A percentile compares a stretch with the other conserved stretches of the same genome.
Conservation (phyloP, 2,329 filamentous ascomycete genomes). For the Ramichloridium luteum region DNA sequence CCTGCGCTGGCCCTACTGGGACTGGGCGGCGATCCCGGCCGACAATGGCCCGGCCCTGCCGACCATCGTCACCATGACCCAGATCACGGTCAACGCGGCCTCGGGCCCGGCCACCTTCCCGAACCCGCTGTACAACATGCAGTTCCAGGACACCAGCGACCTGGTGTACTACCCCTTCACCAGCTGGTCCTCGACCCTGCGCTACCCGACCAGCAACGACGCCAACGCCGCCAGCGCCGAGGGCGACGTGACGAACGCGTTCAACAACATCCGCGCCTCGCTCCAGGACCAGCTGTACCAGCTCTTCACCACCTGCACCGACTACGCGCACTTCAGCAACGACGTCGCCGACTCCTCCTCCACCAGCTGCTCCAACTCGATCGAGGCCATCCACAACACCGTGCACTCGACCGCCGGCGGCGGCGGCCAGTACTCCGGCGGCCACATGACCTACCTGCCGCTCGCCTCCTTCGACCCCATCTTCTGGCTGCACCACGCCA, state of each 20-base stretch:
- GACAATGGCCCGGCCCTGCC: constrained; percentile 16
- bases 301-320: constrained; percentile 22
- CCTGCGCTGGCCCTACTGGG: constrained; percentile 20
- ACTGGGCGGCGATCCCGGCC: constrained; percentile 17
- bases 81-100: constrained; percentile 18
- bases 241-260: constrained; percentile 9
- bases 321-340: constrained; percentile 22
- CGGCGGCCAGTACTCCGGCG: constrained; percentile 20
- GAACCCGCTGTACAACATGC: constrained; percentile 19
- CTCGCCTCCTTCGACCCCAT: constrained; percentile 63
- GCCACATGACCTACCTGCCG: constrained; percentile 61
- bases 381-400: constrained; percentile 26
- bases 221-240: constrained; percentile 13
- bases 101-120: constrained; percentile 12
- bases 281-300: constrained; percentile 24
- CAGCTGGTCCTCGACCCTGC: constrained; percentile 19
- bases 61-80: constrained; percentile 11
- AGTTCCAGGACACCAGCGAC: constrained; percentile 14
- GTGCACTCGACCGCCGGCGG: constrained; percentile 23
- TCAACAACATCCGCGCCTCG: constrained; percentile 18
- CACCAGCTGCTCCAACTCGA: constrained; percentile 19
- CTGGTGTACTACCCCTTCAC: constrained; percentile 21
- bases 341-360: constrained; percentile 16
- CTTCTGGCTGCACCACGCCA: constrained; percentile 64
- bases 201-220: constrained; percentile 20